These are phyloP conservation scores for Cyclospora cayetanensis DNA, from an alignment of 169 alveolate genomes.

Conservation along the genomic window DNA sequence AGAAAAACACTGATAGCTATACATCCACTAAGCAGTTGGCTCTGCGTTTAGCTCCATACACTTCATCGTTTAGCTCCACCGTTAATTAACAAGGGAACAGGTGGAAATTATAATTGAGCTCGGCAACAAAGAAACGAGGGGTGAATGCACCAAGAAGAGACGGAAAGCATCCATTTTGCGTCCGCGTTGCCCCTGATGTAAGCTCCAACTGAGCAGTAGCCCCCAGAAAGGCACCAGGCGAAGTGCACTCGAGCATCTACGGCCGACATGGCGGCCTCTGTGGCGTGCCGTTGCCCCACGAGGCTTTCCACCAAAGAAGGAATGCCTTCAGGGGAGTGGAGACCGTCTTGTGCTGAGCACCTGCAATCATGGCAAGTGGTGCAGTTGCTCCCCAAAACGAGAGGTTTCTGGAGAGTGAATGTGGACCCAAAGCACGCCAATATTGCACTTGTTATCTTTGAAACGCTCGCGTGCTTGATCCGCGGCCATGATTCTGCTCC, in stretches of 20 bases:
- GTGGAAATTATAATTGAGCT: not conserved
- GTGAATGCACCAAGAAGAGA: slow-evolving; percentile 5
- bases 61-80: too few species aligned
- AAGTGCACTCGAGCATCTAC: slow-evolving; percentile 1
- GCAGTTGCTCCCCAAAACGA: slow-evolving; percentile 12
- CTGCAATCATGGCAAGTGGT: not conserved
- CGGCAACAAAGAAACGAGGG: not conserved
- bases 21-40: too few species aligned
- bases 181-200: not conserved
- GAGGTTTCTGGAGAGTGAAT: not conserved
- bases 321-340: not conserved
- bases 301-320: slow-evolving; percentile 5
- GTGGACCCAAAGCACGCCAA: slow-evolving; percentile 51
- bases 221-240: slow-evolving; percentile 38
- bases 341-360: not conserved
- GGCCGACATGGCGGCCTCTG: not conserved
- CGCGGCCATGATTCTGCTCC: not conserved
- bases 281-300: slow-evolving; percentile 21
- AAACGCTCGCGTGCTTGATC: slow-evolving; percentile 69
- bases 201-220: slow-evolving; percentile 55
- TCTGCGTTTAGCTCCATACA: too few species aligned
- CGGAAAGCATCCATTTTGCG: slow-evolving; percentile 27
- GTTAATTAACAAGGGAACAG: too few species aligned
- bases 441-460: slow-evolving; percentile 37
- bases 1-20: too few species aligned